Percentiles rank a stretch among this genome's conserved stretches.
Evolutionary conservation across 352 stramenopile genomes (phyloP).

Genomic region (Phytopythium sindhum): DNA sequence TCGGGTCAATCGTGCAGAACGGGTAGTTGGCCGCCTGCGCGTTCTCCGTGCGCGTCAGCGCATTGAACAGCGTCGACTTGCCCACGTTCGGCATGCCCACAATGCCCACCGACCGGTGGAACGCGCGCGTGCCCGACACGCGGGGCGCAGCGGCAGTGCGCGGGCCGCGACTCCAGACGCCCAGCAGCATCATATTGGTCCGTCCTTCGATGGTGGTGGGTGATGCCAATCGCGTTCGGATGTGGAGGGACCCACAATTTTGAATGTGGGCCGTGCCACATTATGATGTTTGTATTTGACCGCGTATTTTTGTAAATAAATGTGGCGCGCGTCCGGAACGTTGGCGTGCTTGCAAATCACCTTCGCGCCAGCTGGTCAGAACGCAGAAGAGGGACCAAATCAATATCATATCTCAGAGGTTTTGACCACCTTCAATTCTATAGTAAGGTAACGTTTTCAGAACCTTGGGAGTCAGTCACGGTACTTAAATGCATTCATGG

Average conservation of each 20-base stretch:
- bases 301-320: too few relatives aligned
- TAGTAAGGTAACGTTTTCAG: too few relatives aligned
- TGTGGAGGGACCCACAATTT: too few relatives aligned
- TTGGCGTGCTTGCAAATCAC: constrained; percentile 1
- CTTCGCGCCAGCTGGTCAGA: background rate
- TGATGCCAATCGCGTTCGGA: background rate
- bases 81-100: constrained; percentile 89
- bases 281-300: too few relatives aligned
- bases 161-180: background rate
- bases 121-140: constrained; percentile 25
- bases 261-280: too few relatives aligned
- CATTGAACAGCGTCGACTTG: constrained; percentile 89
- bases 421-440: too few relatives aligned
- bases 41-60: constrained; percentile 81
- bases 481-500: background rate
- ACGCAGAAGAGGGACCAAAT: background rate
- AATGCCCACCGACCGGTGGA: constrained; percentile 84
- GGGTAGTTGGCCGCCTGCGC: constrained; percentile 86
- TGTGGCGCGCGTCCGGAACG: background rate
- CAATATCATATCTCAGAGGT: background rate
- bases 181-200: constrained; percentile 23
- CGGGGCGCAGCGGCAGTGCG: constrained; percentile 3
- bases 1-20: constrained; percentile 89
- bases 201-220: background rate
- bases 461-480: background rate